A percentile compares a stretch with the other conserved stretches of the same genome.
These are phyloP conservation scores for Claviceps purpurea DNA, from an alignment of 2,329 filamentous ascomycete genomes.

Conservation along the genomic window DNA sequence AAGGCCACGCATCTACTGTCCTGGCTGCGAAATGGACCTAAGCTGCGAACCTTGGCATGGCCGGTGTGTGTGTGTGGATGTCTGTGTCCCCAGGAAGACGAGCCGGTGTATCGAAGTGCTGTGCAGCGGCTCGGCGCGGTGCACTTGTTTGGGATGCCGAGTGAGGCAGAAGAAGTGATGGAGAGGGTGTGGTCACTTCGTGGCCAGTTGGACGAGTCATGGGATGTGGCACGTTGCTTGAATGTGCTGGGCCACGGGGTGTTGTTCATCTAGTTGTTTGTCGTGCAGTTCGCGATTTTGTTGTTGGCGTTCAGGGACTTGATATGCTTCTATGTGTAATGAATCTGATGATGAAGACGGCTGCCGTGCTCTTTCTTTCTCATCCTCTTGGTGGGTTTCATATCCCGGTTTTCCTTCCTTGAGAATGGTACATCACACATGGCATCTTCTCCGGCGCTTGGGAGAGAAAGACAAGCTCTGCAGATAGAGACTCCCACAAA, in stretches of 20 bases:
- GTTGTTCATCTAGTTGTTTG: constrained; percentile 22
- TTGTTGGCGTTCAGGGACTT: too few relatives aligned
- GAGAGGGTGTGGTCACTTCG: constrained; percentile 31
- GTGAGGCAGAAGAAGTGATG: constrained; percentile 30
- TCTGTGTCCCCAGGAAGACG: constrained; percentile 24
- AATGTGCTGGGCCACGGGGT: constrained; percentile 26
- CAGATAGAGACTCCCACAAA: too few relatives aligned
- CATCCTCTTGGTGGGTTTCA: too few relatives aligned
- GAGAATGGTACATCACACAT: too few relatives aligned
- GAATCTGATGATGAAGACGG: background rate
- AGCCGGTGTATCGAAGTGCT: constrained; percentile 28
- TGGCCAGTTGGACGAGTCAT: constrained; percentile 26
- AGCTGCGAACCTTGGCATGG: constrained; percentile 24
- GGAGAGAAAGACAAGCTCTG: too few relatives aligned
- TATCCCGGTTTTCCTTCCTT: too few relatives aligned
- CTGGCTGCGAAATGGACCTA: constrained; percentile 16
- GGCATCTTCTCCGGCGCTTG: too few relatives aligned
- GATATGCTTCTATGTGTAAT: background rate
- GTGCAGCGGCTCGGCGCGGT: constrained; percentile 27
- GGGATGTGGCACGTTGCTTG: constrained; percentile 31
- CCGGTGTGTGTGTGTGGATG: constrained; percentile 30
- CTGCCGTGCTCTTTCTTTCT: too few relatives aligned
- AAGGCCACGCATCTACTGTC: constrained; percentile 22
- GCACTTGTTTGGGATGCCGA: constrained; percentile 31
- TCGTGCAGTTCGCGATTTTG: background rate